phyloP scores from a whole-genome alignment of 805 yeast genomes.

The Myxozyma melibiosi region DNA sequence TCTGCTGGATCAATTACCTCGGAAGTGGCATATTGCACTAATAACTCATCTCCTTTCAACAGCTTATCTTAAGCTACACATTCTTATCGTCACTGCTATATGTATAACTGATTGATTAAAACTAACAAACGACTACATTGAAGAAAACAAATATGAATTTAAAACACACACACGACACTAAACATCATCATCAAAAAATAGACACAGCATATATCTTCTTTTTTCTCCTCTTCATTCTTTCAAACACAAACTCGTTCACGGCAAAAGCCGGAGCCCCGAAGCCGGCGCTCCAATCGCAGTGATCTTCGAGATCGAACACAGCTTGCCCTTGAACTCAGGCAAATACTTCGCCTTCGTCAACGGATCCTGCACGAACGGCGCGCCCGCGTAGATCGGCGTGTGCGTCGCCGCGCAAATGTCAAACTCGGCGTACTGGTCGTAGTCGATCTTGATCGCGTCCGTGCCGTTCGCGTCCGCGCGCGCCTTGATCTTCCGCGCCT shows the following conservation, averaged over 20 bases:
- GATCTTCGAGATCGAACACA: constrained; percentile 74
- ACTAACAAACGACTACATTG: too few species aligned
- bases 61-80: background rate
- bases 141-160: background rate
- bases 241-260: constrained; percentile 27
- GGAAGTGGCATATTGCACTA: too few species aligned
- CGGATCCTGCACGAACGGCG: constrained; percentile 71
- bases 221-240: too few species aligned
- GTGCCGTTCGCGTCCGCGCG: constrained; percentile 77
- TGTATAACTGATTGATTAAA: too few species aligned
- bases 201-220: too few species aligned
- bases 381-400: constrained; percentile 85
- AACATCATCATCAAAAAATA: too few species aligned
- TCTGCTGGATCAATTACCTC: too few species aligned
- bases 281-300: constrained; percentile 89
- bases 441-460: constrained; percentile 88
- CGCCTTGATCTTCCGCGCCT: constrained; percentile 75
- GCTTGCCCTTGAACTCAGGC: constrained; percentile 70
- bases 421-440: constrained; percentile 89
- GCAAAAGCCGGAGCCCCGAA: constrained; percentile 69
- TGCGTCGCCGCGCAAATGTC: constrained; percentile 84
- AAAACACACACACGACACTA: background rate
- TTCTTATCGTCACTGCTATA: too few species aligned
- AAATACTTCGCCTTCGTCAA: constrained; percentile 89
- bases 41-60: background rate